Evolutionary conservation across 768 basidiomycete genomes (phyloP), one percentile per base, ranked within the genome.

Genomic region (Pluteus cervinus): DNA sequence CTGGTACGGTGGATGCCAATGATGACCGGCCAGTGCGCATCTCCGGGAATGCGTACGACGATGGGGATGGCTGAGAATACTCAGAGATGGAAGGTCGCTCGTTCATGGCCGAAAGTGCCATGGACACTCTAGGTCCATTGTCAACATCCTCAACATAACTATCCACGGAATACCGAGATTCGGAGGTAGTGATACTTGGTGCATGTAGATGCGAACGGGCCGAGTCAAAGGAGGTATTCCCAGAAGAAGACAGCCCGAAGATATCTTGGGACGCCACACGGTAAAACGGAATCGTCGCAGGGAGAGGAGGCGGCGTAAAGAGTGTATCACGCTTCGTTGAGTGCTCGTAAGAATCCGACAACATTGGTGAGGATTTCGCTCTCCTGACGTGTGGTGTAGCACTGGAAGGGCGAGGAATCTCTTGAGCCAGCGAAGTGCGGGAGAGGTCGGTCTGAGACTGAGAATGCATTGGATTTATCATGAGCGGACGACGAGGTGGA

Each of bases 31-130:
- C n/a, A n/a, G n/a, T n/a, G n/a, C n/a, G n/a, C n/a, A n/a, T 74
- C 46, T 85, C 82, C 18, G 76, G 74, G 60, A 88, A 88, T n/a
- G 81, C 82, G n/a, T 85, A 86, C 5, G 70, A 77, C 3, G 84
- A 83, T 2, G 85, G 86, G 7, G 62, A 87, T 4, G 73, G 68
- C 45, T 78, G 76, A 7, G 81, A 79, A 53, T 81, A 81, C 37
- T 78, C 74, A 9, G 82, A 84, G 20, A 79, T 45, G 14, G 83
- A 82, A 3, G 64, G 73, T 26, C 79, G 68, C 45, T 64, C 69
- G 12, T 57, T 68, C 46, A 53, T 46, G 3, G 72, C 55, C 16
- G 79, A 79, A 31, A 76, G 45, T 14, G 73, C 65, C 42, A 77
- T 56, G 2, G 79, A 81, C 21, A 62, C 61, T 36, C 76, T 61